phyloP scores from a whole-genome alignment of 495 filamentous ascomycete species.

The Podospora sp. region DNA sequence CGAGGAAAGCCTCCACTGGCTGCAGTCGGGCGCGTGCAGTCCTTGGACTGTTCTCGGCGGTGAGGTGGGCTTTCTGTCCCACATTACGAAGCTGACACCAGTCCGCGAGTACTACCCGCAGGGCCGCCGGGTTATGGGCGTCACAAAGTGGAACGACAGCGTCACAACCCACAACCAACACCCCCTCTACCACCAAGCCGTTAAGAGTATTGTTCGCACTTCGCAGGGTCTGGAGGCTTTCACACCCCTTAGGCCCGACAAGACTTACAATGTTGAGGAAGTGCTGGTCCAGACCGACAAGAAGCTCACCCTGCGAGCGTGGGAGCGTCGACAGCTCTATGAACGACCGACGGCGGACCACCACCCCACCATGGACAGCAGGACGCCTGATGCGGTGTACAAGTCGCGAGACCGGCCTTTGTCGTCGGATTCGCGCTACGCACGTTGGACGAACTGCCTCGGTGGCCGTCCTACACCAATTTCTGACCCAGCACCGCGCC shows the following conservation, averaged over 20 bases:
- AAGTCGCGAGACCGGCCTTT: conserved; percentile 24
- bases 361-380: not conserved
- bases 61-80: conserved; percentile 31
- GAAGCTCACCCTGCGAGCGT: not conserved
- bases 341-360: not conserved
- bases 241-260: not conserved
- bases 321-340: not conserved
- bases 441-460: conserved; percentile 25
- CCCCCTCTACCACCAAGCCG: conserved; percentile 46
- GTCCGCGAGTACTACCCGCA: conserved; percentile 58
- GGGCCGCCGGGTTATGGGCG: conserved; percentile 52
- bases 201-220: conserved; percentile 46
- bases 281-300: not conserved
- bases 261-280: not conserved
- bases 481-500: conserved; percentile 36
- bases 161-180: conserved; percentile 57
- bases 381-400: conserved; percentile 22
- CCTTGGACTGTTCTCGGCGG: conserved; percentile 42
- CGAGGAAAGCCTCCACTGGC: conserved; percentile 57
- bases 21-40: conserved; percentile 52
- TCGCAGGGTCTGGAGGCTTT: conserved; percentile 43
- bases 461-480: conserved; percentile 30
- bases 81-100: conserved; percentile 53
- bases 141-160: conserved; percentile 47
- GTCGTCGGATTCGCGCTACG: conserved; percentile 17